Percentiles rank a stretch among this genome's conserved stretches.
Conservation (phyloP, 306 rosid genomes). For the Fragaria ananassa region DNA sequence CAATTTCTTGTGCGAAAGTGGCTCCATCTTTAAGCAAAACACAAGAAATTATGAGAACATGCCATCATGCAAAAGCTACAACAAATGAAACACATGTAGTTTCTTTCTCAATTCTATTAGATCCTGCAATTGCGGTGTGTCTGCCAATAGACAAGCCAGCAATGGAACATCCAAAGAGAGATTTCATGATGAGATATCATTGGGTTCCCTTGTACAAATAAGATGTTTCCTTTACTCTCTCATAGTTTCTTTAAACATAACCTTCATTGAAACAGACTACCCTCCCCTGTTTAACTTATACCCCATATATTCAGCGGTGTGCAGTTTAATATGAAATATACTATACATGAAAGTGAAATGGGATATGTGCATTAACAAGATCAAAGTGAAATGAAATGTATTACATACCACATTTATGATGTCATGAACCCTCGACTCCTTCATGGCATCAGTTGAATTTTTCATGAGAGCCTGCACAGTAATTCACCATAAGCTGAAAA, state of each 20-base stretch:
- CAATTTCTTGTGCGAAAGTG: conserved; percentile 60
- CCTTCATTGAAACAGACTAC: neutral
- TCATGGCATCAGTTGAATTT: conserved; percentile 90
- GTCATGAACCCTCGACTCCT: conserved; percentile 70
- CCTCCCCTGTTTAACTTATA: neutral
- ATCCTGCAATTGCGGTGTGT: neutral
- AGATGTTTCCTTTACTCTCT: neutral
- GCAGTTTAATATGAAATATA: neutral
- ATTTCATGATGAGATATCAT: neutral
- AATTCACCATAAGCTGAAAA: conserved; percentile 23
- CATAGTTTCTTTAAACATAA: conserved; percentile 4
- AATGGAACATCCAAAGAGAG: conserved; percentile 3
- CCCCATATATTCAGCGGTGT: neutral
- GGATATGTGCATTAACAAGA: neutral
- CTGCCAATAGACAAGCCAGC: conserved; percentile 10
- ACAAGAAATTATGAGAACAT: conserved; percentile 17
- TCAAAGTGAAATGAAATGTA: neutral
- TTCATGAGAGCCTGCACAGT: conserved; percentile 73
- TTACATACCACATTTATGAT: conserved; percentile 68
- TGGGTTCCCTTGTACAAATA: neutral
- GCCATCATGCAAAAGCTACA: neutral
- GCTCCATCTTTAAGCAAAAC: conserved; percentile 67
- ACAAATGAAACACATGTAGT: neutral
- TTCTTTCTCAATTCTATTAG: neutral
- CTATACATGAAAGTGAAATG: neutral